Base-by-base conservation (phyloP, 164 flowering plant genomes). In the Kingdonia uniflora region DNA sequence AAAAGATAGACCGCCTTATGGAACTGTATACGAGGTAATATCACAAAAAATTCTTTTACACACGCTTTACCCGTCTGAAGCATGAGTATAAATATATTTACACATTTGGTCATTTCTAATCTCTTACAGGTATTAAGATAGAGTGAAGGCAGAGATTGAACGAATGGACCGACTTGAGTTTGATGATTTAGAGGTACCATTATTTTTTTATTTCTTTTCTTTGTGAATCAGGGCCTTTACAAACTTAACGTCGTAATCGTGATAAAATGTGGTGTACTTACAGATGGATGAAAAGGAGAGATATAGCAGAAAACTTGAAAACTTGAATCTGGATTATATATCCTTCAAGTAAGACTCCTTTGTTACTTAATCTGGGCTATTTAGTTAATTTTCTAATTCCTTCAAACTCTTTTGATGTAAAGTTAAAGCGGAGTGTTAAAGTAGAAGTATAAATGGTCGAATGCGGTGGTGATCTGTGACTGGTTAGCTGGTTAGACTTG, bases 271-370 rank as follows among this genome's bases (percentile, higher is more conserved):
- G 42, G 2, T 12, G 47, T 17, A 26, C 64, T n/a, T 70, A 55
- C 69, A 94, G 99, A 80, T 94, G 85, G 92, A 94, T 68, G 99
- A 88, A 37, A 97, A 94, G 7, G 97, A 89, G 62, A 80, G 62
- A 55, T 94, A 94, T 73, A 86, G 76, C 23, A 67, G 87, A 21
- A 88, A 74, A 70, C 73, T n/a, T n/a, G n/a, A n/a, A n/a, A n/a
- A n/a, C 74, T 94, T 14, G 97, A 89, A 66, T 81, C 91, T 75
- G 99, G 99, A 38, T 86, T 94, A 2, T 92, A 85, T 66, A 82
- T 87, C 44, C 90, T 92, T 65, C 98, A 88, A 83, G 98, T 84
- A 21, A 16, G 26, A 17, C 25, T 48, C 20, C 44, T 10, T 41
- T 5, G 35, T 29, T 29, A 8, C 35, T 3, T 29, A 29, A 29